These are phyloP conservation scores for Epithemia pelagica DNA, from an alignment of 108 stramenopile genomes.

Conservation along the genomic window DNA sequence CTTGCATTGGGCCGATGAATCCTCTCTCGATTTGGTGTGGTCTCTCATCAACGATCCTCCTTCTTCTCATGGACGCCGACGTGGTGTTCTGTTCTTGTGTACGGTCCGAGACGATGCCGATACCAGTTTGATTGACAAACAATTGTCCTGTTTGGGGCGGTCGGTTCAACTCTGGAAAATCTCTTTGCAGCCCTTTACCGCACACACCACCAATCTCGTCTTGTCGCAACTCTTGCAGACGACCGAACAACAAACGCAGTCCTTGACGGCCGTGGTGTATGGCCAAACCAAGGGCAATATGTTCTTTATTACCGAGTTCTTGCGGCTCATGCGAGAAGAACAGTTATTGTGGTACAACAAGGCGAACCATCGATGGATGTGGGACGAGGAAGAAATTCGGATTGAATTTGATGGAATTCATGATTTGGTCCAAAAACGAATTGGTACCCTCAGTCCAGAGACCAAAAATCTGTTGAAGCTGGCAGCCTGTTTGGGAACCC, in stretches of 20 bases:
- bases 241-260: not conserved
- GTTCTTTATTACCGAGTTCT: constrained; percentile 3
- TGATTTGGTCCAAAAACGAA: not conserved
- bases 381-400: not conserved
- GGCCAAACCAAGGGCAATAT: constrained; percentile 14
- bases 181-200: not conserved
- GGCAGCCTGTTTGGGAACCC: constrained; percentile 46
- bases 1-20: constrained; percentile 54
- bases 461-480: constrained; percentile 34
- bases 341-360: not conserved
- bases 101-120: no score
- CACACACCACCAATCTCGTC: not conserved
- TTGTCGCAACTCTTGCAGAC: not conserved
- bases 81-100: constrained; percentile 4
- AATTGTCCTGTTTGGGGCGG: no score
- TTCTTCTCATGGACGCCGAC: constrained; percentile 14
- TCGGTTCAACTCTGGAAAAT: not conserved
- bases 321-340: constrained; percentile 3
- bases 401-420: not conserved
- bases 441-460: constrained; percentile 19
- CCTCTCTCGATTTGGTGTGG: constrained; percentile 27
- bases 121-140: no score
- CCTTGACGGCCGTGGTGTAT: not conserved
- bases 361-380: not conserved
- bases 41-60: constrained; percentile 22